Evolutionary conservation across 2,329 filamentous ascomycete species (phyloP).

Genomic region (Amesomyces nigricolor): DNA sequence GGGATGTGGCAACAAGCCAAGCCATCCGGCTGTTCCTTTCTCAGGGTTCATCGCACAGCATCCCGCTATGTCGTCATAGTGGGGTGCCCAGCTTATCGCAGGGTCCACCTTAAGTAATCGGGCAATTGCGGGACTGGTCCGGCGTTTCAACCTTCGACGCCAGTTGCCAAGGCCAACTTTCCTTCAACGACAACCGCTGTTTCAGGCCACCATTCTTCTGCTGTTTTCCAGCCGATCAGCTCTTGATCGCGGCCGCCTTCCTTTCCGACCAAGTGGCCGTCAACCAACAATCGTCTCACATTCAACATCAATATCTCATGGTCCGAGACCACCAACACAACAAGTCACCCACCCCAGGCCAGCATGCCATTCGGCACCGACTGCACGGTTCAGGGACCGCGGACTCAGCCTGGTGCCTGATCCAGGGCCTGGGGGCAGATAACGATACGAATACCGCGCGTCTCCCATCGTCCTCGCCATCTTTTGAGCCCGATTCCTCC

Average conservation of each 20-base stretch:
- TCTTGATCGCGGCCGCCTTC: background rate
- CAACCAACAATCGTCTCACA: no score
- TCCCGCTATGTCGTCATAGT: constrained; percentile 2
- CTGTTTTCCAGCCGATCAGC: background rate
- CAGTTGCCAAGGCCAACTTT: no score
- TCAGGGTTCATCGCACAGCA: background rate
- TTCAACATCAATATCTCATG: no score
- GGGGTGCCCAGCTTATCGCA: background rate
- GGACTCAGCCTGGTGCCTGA: background rate
- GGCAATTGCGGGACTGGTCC: background rate
- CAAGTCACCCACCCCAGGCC: no score
- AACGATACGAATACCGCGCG: no score
- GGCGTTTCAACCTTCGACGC: no score
- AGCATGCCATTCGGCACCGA: background rate
- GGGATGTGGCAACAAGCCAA: background rate
- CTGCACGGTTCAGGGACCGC: background rate
- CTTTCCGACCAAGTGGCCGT: background rate
- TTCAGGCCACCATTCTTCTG: background rate
- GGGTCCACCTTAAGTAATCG: background rate
- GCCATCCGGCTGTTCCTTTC: background rate
- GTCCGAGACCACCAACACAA: no score
- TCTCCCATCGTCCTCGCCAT: no score
- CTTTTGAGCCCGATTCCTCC: no score
- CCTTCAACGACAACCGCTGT: no score
- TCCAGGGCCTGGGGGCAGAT: no score